phyloP scores from a whole-genome alignment of 176 grass and related monocot genomes.

The Sorghum bicolor region DNA sequence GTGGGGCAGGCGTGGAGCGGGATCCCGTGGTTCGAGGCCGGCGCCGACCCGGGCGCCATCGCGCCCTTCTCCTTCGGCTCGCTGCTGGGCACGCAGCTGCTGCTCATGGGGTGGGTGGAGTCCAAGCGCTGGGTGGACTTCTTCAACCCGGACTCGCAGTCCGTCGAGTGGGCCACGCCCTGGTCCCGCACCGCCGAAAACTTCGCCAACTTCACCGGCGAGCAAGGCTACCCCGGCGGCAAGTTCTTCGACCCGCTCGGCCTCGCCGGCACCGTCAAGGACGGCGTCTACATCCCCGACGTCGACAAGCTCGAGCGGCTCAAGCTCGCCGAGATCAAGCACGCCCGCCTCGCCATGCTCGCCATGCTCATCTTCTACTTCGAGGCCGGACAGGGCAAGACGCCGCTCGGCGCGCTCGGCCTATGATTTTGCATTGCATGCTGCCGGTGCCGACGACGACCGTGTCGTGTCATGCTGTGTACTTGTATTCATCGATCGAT shows the following conservation, averaged over 20 bases:
- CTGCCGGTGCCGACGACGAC: too few relatives aligned
- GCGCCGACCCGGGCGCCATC: constrained; percentile 75
- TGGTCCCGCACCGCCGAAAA: constrained; percentile 93
- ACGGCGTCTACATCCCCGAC: constrained; percentile 78
- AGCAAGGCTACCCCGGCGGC: constrained; percentile 89
- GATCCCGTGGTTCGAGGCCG: constrained; percentile 93
- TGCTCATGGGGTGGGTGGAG: constrained; percentile 99
- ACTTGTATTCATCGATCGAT: constrained; percentile 11
- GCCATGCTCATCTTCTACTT: constrained; percentile 99
- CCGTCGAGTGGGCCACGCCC: constrained; percentile 89
- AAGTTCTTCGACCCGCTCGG: constrained; percentile 98
- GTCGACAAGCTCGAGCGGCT: constrained; percentile 83
- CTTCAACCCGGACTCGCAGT: constrained; percentile 97
- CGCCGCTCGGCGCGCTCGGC: constrained; percentile 82
- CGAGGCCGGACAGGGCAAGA: constrained; percentile 96
- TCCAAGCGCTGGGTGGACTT: constrained; percentile 99
- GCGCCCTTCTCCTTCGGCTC: constrained; percentile 96
- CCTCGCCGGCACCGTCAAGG: constrained; percentile 53
- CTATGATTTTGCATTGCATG: constrained; percentile 47
- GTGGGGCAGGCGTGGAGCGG: constrained; percentile 95
- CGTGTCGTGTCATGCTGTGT: background rate
- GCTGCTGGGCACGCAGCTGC: constrained; percentile 84
- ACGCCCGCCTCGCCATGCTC: constrained; percentile 81
- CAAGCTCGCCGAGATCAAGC: constrained; percentile 99
- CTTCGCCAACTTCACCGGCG: constrained; percentile 90